Evolutionary conservation across 345 rosid species (phyloP).

Genomic region (Eucalyptus dawsonii): DNA sequence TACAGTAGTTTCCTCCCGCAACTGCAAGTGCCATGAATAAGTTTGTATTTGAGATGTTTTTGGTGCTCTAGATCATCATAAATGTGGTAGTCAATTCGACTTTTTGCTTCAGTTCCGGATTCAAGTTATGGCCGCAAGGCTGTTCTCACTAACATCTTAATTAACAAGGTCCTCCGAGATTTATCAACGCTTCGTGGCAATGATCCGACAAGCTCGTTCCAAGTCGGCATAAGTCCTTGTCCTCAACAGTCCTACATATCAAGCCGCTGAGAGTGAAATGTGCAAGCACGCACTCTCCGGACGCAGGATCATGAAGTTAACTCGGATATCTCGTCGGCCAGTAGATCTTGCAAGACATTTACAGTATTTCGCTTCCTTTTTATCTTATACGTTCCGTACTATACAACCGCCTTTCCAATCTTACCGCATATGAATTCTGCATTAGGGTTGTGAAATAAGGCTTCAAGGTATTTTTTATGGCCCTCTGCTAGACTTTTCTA

Average conservation of each 20-base stretch:
- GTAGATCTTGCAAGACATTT: not conserved
- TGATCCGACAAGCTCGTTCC: conserved; percentile 32
- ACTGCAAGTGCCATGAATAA: not conserved
- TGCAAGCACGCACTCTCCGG: conserved; percentile 13
- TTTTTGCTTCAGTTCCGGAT: no score
- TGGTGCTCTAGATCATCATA: not conserved
- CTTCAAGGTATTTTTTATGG: not conserved
- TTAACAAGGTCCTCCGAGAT: conserved; percentile 32
- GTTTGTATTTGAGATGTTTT: not conserved
- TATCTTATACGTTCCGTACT: not conserved
- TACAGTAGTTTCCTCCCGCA: not conserved
- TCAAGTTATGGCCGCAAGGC: no score
- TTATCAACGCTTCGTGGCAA: conserved; percentile 32
- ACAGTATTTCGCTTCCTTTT: not conserved
- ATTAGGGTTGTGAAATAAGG: not conserved
- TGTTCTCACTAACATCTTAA: conserved; percentile 14
- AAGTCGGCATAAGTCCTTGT: conserved; percentile 5
- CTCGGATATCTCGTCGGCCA: conserved; percentile 42
- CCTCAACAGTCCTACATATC: conserved; percentile 42
- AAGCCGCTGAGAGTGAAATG: conserved; percentile 38
- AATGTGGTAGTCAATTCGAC: not conserved
- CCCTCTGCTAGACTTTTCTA: not conserved
- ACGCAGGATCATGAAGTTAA: conserved; percentile 23
- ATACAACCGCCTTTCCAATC: not conserved
- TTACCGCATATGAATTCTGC: not conserved